Evolutionary conservation across 176 grass and related monocot species (phyloP).

Genomic region (Guadua angustifolia): DNA sequence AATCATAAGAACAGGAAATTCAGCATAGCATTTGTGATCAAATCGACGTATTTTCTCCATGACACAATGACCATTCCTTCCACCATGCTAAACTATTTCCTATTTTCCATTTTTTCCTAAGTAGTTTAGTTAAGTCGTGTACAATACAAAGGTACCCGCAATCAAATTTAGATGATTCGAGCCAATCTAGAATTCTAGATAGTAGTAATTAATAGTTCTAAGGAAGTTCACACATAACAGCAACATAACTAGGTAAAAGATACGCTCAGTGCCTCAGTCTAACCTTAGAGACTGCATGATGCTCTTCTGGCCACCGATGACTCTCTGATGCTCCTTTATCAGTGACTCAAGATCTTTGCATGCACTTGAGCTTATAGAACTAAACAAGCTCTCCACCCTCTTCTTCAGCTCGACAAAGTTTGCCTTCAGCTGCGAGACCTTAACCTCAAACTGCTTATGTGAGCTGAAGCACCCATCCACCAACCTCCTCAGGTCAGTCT

Average conservation of each 20-base stretch:
- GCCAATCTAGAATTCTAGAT: not conserved
- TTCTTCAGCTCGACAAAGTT: slow-evolving; percentile 82
- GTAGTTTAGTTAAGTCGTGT: slow-evolving; percentile 33
- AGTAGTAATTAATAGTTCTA: slow-evolving; percentile 22
- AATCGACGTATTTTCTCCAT: not conserved
- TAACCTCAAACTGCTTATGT: slow-evolving; percentile 70
- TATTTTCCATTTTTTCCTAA: not conserved
- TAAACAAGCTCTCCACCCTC: slow-evolving; percentile 70
- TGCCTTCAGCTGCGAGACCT: slow-evolving; percentile 68
- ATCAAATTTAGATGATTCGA: slow-evolving; percentile 32
- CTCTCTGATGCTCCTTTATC: slow-evolving; percentile 71
- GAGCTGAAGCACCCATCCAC: slow-evolving; percentile 69
- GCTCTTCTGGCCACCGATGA: slow-evolving; percentile 82
- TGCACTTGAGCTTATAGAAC: slow-evolving; percentile 64
- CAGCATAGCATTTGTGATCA: not conserved
- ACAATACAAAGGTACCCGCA: slow-evolving; percentile 9
- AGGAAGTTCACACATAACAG: slow-evolving; percentile 16
- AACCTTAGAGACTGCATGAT: slow-evolving; percentile 98
- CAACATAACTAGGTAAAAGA: slow-evolving; percentile 2
- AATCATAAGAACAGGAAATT: not conserved
- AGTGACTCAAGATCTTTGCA: slow-evolving; percentile 78
- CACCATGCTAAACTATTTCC: slow-evolving; percentile 10
- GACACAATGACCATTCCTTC: slow-evolving; percentile 3
- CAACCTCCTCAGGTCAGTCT: slow-evolving; percentile 70
- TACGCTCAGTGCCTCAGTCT: slow-evolving; percentile 13